Evolutionary conservation across 1,284 basidiomycete genomes (phyloP).

Genomic region (Apiotrichum porosum): DNA sequence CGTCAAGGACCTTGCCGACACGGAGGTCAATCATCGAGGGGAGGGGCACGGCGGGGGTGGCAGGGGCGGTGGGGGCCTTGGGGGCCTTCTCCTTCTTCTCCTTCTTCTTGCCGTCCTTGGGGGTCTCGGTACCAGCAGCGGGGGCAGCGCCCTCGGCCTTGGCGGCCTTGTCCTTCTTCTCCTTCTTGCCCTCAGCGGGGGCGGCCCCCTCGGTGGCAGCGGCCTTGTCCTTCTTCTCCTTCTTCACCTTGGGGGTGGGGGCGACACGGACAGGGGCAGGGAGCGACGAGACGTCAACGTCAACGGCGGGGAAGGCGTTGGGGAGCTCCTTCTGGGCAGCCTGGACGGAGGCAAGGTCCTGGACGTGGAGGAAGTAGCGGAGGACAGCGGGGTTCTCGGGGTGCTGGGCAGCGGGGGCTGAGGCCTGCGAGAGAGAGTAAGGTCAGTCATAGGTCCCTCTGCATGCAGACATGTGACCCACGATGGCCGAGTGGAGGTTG

Average conservation of each 20-base stretch:
- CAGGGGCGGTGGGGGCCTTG: constrained; percentile 40
- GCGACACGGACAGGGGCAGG: constrained; percentile 68
- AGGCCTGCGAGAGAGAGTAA: constrained; percentile 12
- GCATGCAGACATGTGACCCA: constrained; percentile 49
- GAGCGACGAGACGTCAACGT: constrained; percentile 69
- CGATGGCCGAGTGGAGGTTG: constrained; percentile 69
- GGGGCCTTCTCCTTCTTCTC: constrained; percentile 54
- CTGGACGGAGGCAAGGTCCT: constrained; percentile 58
- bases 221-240: constrained; percentile 53
- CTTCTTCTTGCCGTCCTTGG: constrained; percentile 52
- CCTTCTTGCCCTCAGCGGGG: constrained; percentile 33
- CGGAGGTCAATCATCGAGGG: constrained; percentile 93
- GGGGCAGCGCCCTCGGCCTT: constrained; percentile 22
- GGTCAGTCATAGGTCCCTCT: background rate
- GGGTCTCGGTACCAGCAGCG: constrained; percentile 20
- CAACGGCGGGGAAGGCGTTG: constrained; percentile 56
- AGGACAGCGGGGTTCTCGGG: constrained; percentile 72
- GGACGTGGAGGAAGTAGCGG: constrained; percentile 90
- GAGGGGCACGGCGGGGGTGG: constrained; percentile 68
- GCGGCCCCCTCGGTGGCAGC: constrained; percentile 31
- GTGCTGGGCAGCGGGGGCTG: constrained; percentile 56
- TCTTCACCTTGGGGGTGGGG: constrained; percentile 67
- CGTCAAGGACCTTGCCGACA: constrained; percentile 82
- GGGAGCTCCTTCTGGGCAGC: constrained; percentile 42
- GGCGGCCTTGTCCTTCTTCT: constrained; percentile 34